Evolutionary conservation across 371 early-diverging fungal species (phyloP).

Genomic region (Mucor piriformis): DNA sequence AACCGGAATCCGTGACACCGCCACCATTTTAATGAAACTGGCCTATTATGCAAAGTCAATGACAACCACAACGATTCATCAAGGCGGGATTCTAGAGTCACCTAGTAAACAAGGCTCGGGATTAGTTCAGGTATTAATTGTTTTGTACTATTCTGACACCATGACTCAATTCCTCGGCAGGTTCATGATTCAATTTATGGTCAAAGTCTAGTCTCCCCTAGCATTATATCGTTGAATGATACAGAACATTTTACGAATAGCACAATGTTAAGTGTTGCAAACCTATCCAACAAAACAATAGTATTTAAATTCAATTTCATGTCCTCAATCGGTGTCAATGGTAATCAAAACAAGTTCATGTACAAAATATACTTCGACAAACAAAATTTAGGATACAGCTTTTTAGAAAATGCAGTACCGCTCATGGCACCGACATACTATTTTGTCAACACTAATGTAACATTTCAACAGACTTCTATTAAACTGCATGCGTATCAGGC

Average conservation of each 20-base stretch:
- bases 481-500: not conserved
- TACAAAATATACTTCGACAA: not conserved
- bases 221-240: constrained; percentile 20
- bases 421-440: not conserved
- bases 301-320: not conserved
- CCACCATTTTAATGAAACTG: constrained; percentile 24
- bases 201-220: constrained; percentile 5
- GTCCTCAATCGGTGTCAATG: constrained; percentile 3
- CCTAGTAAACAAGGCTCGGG: constrained; percentile 61
- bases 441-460: not conserved
- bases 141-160: not conserved
- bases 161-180: no score
- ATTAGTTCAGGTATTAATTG: constrained; percentile 38
- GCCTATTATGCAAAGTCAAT: constrained; percentile 39
- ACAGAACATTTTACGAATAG: constrained; percentile 6
- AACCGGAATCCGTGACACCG: constrained; percentile 14
- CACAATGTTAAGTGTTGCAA: not conserved
- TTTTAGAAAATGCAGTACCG: constrained; percentile 14
- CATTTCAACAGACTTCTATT: not conserved
- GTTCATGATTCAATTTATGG: constrained; percentile 16
- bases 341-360: not conserved
- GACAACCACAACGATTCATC: not conserved
- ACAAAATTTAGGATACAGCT: constrained; percentile 12
- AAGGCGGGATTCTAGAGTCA: constrained; percentile 15
- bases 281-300: constrained; percentile 2